Percentiles rank a stretch among this genome's conserved stretches.
Evolutionary conservation across 768 basidiomycete genomes (phyloP).

Genomic region (Ephemerocybe angulata): DNA sequence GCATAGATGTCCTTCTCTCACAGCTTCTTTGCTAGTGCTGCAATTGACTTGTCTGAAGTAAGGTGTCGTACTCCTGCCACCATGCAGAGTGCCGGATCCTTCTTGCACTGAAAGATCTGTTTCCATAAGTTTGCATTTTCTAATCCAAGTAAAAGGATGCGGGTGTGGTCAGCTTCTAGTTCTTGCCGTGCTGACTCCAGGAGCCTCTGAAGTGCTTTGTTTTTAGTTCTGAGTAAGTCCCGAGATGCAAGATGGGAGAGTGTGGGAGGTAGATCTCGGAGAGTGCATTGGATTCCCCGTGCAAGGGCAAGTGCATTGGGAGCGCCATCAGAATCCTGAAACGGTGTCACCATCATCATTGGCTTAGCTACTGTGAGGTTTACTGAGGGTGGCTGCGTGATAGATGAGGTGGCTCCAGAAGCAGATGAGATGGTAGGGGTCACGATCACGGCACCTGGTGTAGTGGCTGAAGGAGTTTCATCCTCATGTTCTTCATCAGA

Average conservation of each 20-base stretch:
- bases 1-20: slow-evolving; percentile 10
- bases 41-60: slow-evolving; percentile 17
- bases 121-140: slow-evolving; percentile 25
- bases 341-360: too few species aligned
- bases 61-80: slow-evolving; percentile 19
- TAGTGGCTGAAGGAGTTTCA: neutral
- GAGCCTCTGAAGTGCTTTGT: slow-evolving; percentile 12
- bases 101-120: slow-evolving; percentile 16
- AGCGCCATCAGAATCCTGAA: neutral
- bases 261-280: slow-evolving; percentile 8
- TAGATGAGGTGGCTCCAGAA: neutral
- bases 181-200: slow-evolving; percentile 12
- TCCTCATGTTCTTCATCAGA: neutral
- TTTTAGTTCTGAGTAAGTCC: slow-evolving; percentile 8
- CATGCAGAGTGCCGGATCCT: slow-evolving; percentile 11
- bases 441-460: neutral
- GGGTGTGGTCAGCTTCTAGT: slow-evolving; percentile 19
- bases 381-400: neutral
- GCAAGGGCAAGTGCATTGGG: neutral
- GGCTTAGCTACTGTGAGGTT: neutral
- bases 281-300: neutral
- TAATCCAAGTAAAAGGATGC: slow-evolving; percentile 23
- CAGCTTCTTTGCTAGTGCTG: slow-evolving; percentile 9
- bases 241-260: slow-evolving; percentile 8
- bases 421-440: neutral